Evolutionary conservation across 139 green algal genomes (phyloP).

Genomic region (Raphidocelis subcapitata): DNA sequence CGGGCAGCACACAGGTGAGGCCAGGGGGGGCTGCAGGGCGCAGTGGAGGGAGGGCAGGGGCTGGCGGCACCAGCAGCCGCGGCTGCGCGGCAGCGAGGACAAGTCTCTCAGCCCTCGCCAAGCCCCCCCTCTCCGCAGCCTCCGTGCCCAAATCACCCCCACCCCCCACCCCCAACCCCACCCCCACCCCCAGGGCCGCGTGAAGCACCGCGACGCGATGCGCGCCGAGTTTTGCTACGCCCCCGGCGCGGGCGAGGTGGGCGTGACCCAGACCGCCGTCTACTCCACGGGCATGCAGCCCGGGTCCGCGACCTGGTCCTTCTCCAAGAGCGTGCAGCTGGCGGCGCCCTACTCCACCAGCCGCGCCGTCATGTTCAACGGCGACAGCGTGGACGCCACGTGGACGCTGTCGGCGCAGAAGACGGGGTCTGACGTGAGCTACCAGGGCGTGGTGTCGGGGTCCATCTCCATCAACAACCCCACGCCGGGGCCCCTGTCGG

Average conservation of each 20-base stretch:
- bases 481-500: background rate
- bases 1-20: constrained; percentile 15
- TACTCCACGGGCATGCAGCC: constrained; percentile 29
- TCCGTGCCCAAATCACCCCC: too few relatives aligned
- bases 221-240: constrained; percentile 32
- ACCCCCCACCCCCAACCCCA: too few relatives aligned
- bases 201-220: too few relatives aligned
- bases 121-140: too few relatives aligned
- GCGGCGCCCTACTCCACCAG: constrained; percentile 12
- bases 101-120: too few relatives aligned
- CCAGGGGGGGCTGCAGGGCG: too few relatives aligned
- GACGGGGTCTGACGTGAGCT: constrained; percentile 21
- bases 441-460: constrained; percentile 19
- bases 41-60: too few relatives aligned
- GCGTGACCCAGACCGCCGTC: constrained; percentile 23
- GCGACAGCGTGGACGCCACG: constrained; percentile 19
- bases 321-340: constrained; percentile 17
- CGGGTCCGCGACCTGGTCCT: constrained; percentile 18
- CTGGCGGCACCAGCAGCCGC: too few relatives aligned
- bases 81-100: too few relatives aligned
- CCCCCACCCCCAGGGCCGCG: too few relatives aligned
- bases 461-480: constrained; percentile 28
- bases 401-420: constrained; percentile 19
- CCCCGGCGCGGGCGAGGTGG: background rate
- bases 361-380: constrained; percentile 17